These are phyloP conservation scores for Claviceps sorghi DNA, from an alignment of 2,329 filamentous ascomycete genomes.

Conservation along the genomic window DNA sequence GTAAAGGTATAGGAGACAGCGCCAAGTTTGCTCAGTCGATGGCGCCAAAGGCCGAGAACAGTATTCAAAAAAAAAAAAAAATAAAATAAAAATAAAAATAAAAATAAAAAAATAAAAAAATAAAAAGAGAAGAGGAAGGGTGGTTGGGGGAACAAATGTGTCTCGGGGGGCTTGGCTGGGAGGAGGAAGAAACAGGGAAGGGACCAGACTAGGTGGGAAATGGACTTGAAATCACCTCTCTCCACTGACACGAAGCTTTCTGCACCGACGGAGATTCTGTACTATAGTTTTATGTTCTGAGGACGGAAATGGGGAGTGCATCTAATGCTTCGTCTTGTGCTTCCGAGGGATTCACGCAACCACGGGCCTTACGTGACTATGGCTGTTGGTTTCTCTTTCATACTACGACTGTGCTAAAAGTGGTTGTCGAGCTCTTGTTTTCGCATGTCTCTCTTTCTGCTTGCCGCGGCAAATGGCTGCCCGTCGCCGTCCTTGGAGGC, in stretches of 20 bases:
- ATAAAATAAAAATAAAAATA: too few relatives aligned
- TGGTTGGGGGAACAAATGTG: neutral
- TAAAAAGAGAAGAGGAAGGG: neutral
- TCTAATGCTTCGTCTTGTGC: neutral
- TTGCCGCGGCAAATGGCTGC: neutral
- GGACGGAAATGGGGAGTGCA: neutral
- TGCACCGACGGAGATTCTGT: constrained; percentile 1
- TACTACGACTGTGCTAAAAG: neutral
- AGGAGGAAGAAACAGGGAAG: neutral
- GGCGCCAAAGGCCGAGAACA: neutral
- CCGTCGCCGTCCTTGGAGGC: neutral
- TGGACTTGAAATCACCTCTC: neutral
- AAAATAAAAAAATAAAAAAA: too few relatives aligned
- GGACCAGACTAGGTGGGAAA: neutral
- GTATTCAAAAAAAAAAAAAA: too few relatives aligned
- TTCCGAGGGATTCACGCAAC: neutral
- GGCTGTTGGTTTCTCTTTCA: neutral
- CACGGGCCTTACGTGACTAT: neutral
- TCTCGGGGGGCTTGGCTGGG: neutral
- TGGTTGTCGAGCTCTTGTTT: neutral
- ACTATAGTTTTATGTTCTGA: constrained; percentile 1
- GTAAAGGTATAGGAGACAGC: constrained; percentile 9
- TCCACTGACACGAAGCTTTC: constrained; percentile 2
- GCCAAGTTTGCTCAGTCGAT: neutral
- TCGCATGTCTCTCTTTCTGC: neutral